Conservation (phyloP, 1,139 yeast genomes). For the Kodamaea ohmeri region DNA sequence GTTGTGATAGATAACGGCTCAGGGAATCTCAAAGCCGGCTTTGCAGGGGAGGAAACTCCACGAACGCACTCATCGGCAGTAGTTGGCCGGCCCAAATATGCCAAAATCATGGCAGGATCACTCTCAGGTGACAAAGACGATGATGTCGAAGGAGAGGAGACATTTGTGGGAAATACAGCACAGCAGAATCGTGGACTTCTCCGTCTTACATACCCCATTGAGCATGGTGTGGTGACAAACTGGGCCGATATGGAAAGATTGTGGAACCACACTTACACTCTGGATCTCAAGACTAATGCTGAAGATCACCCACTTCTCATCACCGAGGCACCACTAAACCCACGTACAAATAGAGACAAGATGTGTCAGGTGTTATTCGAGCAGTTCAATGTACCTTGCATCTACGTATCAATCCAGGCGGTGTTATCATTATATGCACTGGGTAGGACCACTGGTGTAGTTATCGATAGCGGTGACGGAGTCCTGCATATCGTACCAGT, state of each 20-base stretch:
- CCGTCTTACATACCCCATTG: constrained; percentile 66
- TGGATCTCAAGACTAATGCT: constrained; percentile 52
- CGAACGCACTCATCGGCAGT: constrained; percentile 50
- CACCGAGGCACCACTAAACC: constrained; percentile 89
- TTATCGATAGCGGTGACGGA: constrained; percentile 89
- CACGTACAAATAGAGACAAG: constrained; percentile 63
- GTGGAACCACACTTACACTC: constrained; percentile 65
- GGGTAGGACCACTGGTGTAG: constrained; percentile 89
- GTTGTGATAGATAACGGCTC: constrained; percentile 94
- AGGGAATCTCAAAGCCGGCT: constrained; percentile 83
- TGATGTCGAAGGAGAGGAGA: constrained; percentile 22
- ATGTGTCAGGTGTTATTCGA: constrained; percentile 82
- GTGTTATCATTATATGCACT: constrained; percentile 82
- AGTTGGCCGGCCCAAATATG: constrained; percentile 81
- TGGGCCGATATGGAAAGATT: constrained; percentile 86
- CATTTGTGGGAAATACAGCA: constrained; percentile 73
- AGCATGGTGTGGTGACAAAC: constrained; percentile 75
- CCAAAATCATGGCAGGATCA: constrained; percentile 82
- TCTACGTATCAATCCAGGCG: constrained; percentile 81
- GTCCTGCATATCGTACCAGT: constrained; percentile 87
- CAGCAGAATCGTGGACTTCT: constrained; percentile 75
- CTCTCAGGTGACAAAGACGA: constrained; percentile 25
- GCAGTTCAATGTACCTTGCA: constrained; percentile 79
- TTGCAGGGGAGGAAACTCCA: constrained; percentile 90
- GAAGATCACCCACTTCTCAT: constrained; percentile 63